Percentiles rank a stretch among this genome's conserved stretches.
phyloP scores from a whole-genome alignment of 768 basidiomycete genomes.

The Daedaleopsis nitida region DNA sequence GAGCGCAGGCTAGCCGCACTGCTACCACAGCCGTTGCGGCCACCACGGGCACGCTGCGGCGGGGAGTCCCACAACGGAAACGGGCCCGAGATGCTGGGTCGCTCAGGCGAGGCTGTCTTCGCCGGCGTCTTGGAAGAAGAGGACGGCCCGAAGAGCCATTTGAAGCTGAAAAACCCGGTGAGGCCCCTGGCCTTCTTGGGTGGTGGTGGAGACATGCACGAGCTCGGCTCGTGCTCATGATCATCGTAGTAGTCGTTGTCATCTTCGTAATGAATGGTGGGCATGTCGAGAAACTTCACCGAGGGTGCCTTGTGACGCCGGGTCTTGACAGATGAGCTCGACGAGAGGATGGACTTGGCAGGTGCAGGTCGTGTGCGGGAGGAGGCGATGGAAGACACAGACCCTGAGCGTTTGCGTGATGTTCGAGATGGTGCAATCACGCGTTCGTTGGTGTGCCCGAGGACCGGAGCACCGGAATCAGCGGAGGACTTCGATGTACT shows the following conservation, averaged over 20 bases:
- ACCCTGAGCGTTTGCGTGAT: conserved; percentile 37
- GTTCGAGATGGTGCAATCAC: conserved; percentile 24
- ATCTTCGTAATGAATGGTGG: conserved; percentile 56
- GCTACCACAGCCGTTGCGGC: conserved; percentile 8
- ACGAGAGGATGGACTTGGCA: conserved; percentile 60
- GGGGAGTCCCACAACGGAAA: conserved; percentile 33
- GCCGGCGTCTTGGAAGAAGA: conserved; percentile 16
- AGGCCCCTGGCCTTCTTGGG: conserved; percentile 22
- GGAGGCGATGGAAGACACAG: conserved; percentile 37
- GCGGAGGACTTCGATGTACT: conserved; percentile 22
- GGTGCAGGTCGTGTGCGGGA: conserved; percentile 34
- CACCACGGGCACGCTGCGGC: conserved; percentile 14
- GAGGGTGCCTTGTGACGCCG: conserved; percentile 41
- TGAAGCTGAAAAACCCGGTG: conserved; percentile 22
- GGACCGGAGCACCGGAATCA: conserved; percentile 17
- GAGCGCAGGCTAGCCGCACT: conserved; percentile 28
- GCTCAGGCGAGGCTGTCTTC: conserved; percentile 15
- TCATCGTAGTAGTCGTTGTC: conserved; percentile 23
- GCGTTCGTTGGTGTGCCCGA: conserved; percentile 21
- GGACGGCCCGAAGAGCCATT: conserved; percentile 23
- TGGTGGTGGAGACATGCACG: conserved; percentile 28
- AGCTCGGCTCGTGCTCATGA: conserved; percentile 10
- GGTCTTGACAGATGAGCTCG: conserved; percentile 47
- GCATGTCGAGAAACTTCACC: conserved; percentile 71
- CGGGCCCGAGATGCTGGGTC: conserved; percentile 36